phyloP scores from a whole-genome alignment of 148 eudicot species.

The Silene latifolia region DNA sequence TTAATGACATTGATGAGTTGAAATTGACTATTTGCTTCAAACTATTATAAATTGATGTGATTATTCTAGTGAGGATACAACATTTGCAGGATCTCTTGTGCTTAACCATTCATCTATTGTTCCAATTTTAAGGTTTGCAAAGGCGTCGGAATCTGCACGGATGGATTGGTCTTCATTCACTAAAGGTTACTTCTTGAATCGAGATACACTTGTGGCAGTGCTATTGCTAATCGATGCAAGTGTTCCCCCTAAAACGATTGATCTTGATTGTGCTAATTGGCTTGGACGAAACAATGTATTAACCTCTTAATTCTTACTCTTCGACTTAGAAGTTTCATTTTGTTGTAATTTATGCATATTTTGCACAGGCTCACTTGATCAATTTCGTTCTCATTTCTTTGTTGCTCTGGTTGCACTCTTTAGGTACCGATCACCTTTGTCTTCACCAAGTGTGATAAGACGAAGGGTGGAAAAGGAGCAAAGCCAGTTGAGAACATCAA shows the following conservation, averaged over 20 bases:
- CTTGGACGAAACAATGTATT: conserved; percentile 86
- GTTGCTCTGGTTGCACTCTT: conserved; percentile 7
- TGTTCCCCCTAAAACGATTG: conserved; percentile 95
- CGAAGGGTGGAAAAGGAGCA: conserved; percentile 63
- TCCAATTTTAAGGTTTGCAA: conserved; percentile 60
- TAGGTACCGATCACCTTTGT: conserved; percentile 90
- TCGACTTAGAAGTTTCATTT: neutral
- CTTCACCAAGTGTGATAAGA: conserved; percentile 88
- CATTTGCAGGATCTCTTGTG: neutral
- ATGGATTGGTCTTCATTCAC: conserved; percentile 99
- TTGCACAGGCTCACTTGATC: neutral
- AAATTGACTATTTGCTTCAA: neutral
- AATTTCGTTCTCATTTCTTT: conserved; percentile 1
- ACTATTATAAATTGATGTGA: neutral
- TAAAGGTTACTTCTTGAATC: conserved; percentile 89
- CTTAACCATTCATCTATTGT: neutral
- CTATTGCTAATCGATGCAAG: conserved; percentile 89
- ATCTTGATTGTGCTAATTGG: conserved; percentile 99
- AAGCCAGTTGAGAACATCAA: conserved; percentile 72
- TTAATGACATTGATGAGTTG: neutral
- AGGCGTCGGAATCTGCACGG: conserved; percentile 85
- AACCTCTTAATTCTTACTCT: neutral
- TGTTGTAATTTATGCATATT: neutral
- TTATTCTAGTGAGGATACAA: neutral
- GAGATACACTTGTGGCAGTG: conserved; percentile 76